Evolutionary conservation across 1,284 basidiomycete genomes (phyloP), one percentile per base, ranked within the genome.

Genomic region (Earliella scabrosa): DNA sequence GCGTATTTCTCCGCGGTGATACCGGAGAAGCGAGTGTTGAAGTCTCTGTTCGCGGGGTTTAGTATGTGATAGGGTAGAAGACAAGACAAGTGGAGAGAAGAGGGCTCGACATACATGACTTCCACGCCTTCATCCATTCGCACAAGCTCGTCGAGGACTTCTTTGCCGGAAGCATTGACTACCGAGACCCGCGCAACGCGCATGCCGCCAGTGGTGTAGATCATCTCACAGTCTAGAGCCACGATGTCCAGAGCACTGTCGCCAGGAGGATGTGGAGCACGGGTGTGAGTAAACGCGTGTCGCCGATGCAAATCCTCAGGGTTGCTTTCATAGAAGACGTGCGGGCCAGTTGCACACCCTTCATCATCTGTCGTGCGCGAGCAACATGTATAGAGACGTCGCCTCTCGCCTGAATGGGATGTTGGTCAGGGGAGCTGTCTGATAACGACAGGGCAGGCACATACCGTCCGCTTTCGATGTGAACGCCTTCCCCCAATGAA

Each of bases 181-280:
- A 95, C 82, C 0, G 95, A 96, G 1, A 96, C 86, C 6, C 95
- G 83, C 4, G 93, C 95, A 7, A 96, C 83, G 23, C 88, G 85
- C 78, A 93, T 85, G 0, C 95, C 95, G 5, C 89, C 90, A 0
- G 94, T 95, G 0, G 93, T 92, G 73, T 93, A 95, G 24, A 96
- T 82, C 91, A 97, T 94, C 71, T 98, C 95, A 69, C 92, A 96
- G 71, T 97, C 95, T 48, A 97, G 75, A 0, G 90, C 92, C 6
- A 88, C 89, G 2, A 95, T 82, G 50, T 93, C 90, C 29, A 92
- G 72, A 2, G 80, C 75, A 1, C 77, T 77, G 55, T 76, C 73
- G 3, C 59, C 58, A n/a, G 66, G 49, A 26, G 60, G 55, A 18
- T n/a, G 31, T 2, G 47, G 29, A 32, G 61, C 48, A 27, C 74